Conservation (phyloP, 2,329 filamentous ascomycete genomes). For the Onygena corvina region DNA sequence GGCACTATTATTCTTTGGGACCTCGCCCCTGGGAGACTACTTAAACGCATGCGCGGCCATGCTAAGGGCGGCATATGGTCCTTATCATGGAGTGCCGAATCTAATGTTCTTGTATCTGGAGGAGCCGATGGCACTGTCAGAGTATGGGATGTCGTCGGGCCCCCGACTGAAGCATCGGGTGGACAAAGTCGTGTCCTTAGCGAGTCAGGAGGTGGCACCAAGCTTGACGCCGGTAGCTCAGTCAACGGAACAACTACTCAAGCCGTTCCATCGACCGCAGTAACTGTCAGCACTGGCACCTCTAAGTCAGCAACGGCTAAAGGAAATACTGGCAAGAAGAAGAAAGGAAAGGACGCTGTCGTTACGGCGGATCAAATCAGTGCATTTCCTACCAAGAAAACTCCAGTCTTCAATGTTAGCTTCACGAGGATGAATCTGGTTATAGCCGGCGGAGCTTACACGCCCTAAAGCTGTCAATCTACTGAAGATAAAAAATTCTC, state of each 20-base stretch:
- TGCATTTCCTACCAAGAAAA: constrained; percentile 92
- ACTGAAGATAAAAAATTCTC: not conserved
- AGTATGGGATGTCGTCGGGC: constrained; percentile 77
- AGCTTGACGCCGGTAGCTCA: constrained; percentile 40
- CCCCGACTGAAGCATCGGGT: constrained; percentile 48
- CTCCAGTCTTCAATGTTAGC: constrained; percentile 79
- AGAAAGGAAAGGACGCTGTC: constrained; percentile 79
- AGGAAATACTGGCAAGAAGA: constrained; percentile 35
- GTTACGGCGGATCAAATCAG: constrained; percentile 88
- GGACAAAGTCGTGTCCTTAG: constrained; percentile 44
- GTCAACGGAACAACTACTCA: constrained; percentile 27
- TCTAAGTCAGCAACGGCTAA: not conserved
- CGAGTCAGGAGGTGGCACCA: constrained; percentile 38
- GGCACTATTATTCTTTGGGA: constrained; percentile 95
- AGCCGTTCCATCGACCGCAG: constrained; percentile 32
- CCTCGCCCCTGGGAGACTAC: constrained; percentile 66
- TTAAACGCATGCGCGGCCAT: constrained; percentile 90
- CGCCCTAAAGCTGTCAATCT: constrained; percentile 33
- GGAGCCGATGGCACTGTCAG: constrained; percentile 87
- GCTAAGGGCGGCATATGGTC: constrained; percentile 90
- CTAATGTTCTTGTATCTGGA: constrained; percentile 75
- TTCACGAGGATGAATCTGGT: constrained; percentile 95
- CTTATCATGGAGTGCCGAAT: constrained; percentile 85
- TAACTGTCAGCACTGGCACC: constrained; percentile 19
- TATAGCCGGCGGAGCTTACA: constrained; percentile 63